Evolutionary conservation across 2,329 filamentous ascomycete genomes (phyloP), one percentile per base, ranked within the genome.

Genomic region (Colletotrichum sp.): DNA sequence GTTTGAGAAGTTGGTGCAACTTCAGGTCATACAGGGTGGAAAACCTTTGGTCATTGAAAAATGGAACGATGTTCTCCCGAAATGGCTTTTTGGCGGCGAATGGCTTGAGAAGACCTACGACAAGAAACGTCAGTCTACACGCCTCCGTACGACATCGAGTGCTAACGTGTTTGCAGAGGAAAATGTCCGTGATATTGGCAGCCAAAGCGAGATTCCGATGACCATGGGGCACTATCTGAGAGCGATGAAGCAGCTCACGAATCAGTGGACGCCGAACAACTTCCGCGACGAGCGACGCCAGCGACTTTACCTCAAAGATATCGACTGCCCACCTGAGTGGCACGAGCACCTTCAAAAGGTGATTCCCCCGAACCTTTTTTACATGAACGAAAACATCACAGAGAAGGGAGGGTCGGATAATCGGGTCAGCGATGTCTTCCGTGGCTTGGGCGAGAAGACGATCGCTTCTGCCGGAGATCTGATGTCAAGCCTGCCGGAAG

Each of bases 241-340:
- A 78, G 96, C 96, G 67, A 94, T 99, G 94, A 90, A 91, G 55
- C 92, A 94, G 78, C 91, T 99, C 36, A 93, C 96, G 1, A 93
- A 96, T 67, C 95, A 98, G 82, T 98, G 95, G 88, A 94, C 89
- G 10, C 87, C 91, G 0, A 90, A 89, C 63, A 96, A 95, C 78
- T 98, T 94, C 82, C 93, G 93, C 75, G 94, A 98, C 78, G 92
- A 95, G 77, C 91, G 92, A 48, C 90, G 95, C 26, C 97, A 99
- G 82, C 92, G 97, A 14, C 92, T 99, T 3, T 99, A 99, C 83
- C 87, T 99, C 28, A 99, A 99, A 82, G 97, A 99, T 82, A 98
- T 99, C 75, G 97, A 99, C 83, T 98, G 96, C 79, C 97, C 97
- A 1, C 87, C 90, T 2, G 93, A 96, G 74, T 99, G 97, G 97